Evolutionary conservation across 2,329 filamentous ascomycete species (phyloP), one percentile per base, ranked within the genome.

Genomic region (Cercospora janseana): DNA sequence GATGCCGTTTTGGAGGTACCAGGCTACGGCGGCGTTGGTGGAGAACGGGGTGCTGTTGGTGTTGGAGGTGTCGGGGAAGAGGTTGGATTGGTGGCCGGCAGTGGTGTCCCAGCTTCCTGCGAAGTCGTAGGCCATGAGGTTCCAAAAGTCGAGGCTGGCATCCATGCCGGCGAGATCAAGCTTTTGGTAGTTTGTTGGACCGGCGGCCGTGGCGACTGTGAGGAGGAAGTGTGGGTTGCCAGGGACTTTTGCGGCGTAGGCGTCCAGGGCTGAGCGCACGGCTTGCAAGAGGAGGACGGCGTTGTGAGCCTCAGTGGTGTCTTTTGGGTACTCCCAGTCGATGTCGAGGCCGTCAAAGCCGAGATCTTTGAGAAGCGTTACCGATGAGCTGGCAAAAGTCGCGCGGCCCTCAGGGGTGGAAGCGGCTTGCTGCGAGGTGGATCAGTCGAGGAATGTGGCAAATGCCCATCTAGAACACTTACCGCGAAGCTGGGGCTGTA

Each of bases 41-140:
- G 80, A 88, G 72, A 91, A 95, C 0, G 90, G 89, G 0, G 91
- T 96, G 42, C 77, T 76, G 1, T 69, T 60, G 0, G 86, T 80
- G 63, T 83, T 80, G 6, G 70, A 63, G 1, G 58, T 58, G 18
- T 79, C 85, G 0, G 77, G 75, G 63, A 79, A 86, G 27, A 96
- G 67, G 66, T 95, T 96, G 2, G 91, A 81, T 66, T 89, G 84
- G 70, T 96, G 90, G 3, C 85, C 89, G 1, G 87, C 75, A 3
- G 65, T 65, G 3, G 70, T 61, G 62, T 90, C 87, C 88, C 89
- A 96, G 3, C 82, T 85, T 1, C 92, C 92, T 8, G 89, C 83
- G 49, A 71, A 78, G 53, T 77, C 75, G 57, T 77, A 78, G 1
- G 72, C 71, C 75, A 77, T 77, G 27, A 77, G 54, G 47, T 77